Conservation (phyloP, 2,329 filamentous ascomycete genomes). For the Hymenoscyphus albidus region DNA sequence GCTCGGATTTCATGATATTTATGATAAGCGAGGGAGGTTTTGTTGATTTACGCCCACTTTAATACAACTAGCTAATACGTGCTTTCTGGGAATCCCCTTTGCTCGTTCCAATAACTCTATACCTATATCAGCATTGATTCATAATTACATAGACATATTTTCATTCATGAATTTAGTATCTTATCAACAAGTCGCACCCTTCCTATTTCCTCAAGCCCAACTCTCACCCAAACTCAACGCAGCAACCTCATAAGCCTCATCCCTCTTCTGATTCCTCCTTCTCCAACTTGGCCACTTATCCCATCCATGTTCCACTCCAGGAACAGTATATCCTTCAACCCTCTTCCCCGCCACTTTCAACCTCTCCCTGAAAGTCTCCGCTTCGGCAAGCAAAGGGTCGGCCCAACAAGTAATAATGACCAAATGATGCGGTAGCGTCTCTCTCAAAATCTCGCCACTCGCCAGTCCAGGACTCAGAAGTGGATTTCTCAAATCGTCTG, state of each 20-base stretch:
- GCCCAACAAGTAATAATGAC: constrained; percentile 25
- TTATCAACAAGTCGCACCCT: neutral
- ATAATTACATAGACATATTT: too few relatives aligned
- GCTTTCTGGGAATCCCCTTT: too few relatives aligned
- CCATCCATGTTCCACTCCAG: constrained; percentile 26
- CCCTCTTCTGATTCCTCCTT: constrained; percentile 17
- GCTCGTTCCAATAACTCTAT: too few relatives aligned
- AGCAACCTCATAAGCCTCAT: constrained; percentile 23
- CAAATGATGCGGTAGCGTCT: constrained; percentile 21
- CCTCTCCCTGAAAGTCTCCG: constrained; percentile 23
- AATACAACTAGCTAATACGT: too few relatives aligned
- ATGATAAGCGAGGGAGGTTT: too few relatives aligned
- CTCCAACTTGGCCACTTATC: constrained; percentile 25
- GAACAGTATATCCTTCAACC: constrained; percentile 23
- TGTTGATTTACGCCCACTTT: too few relatives aligned
- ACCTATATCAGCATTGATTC: too few relatives aligned
- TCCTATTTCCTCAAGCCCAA: constrained; percentile 7
- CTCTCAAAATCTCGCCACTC: constrained; percentile 18
- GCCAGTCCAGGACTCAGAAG: constrained; percentile 22
- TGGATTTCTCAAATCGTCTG: constrained; percentile 13
- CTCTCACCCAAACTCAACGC: constrained; percentile 18
- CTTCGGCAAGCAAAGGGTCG: constrained; percentile 25
- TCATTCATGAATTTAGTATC: too few relatives aligned
- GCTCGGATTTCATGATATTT: too few relatives aligned
- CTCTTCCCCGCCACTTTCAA: constrained; percentile 23